These are phyloP conservation scores for Cutaneotrichosporon curvatum DNA, from an alignment of 1,284 basidiomycete genomes.

Conservation along the genomic window DNA sequence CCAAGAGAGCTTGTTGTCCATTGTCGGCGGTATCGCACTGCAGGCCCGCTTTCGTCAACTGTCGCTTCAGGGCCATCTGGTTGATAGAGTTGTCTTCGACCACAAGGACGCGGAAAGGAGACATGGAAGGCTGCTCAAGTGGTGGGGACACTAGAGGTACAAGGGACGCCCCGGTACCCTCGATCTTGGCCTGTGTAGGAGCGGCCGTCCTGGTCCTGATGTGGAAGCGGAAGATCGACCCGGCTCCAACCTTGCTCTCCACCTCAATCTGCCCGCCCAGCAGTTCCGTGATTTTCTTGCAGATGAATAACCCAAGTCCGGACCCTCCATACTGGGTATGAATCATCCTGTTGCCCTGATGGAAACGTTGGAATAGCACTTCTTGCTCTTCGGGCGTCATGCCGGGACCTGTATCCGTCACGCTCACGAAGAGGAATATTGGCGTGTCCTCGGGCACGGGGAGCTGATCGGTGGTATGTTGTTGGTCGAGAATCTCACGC, in stretches of 20 bases:
- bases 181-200: not conserved
- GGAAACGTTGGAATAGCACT: slow-evolving; percentile 27
- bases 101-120: slow-evolving; percentile 28
- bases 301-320: slow-evolving; percentile 44
- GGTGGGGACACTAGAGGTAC: not conserved
- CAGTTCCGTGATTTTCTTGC: slow-evolving; percentile 39
- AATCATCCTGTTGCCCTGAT: slow-evolving; percentile 21
- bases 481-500: too few relatives aligned
- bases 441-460: slow-evolving; percentile 17
- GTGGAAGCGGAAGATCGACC: slow-evolving; percentile 45
- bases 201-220: slow-evolving; percentile 27
- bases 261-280: slow-evolving; percentile 42
- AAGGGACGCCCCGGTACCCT: not conserved
- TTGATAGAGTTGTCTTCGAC: slow-evolving; percentile 49
- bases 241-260: slow-evolving; percentile 30
- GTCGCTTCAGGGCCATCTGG: slow-evolving; percentile 45
- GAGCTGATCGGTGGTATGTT: too few relatives aligned
- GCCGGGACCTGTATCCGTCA: slow-evolving; percentile 27
- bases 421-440: slow-evolving; percentile 16
- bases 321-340: slow-evolving; percentile 44
- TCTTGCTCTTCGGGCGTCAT: slow-evolving; percentile 20
- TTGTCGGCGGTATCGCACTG: slow-evolving; percentile 41
- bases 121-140: not conserved
- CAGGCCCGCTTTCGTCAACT: slow-evolving; percentile 42
- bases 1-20: slow-evolving; percentile 43